phyloP scores from a whole-genome alignment of 345 rosid species.

The Lumnitzera racemosa region DNA sequence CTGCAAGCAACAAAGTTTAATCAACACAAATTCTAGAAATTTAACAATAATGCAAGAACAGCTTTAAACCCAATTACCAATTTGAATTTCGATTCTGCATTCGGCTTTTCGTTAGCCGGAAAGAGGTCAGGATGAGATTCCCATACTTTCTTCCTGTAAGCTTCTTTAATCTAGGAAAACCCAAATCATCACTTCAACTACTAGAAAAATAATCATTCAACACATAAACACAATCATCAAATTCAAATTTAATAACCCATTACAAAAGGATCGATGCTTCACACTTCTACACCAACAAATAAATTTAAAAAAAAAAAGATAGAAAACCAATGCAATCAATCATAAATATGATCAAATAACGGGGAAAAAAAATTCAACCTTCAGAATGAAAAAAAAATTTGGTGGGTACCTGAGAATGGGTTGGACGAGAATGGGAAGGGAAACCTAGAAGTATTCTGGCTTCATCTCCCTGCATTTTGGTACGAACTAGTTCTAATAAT shows the following conservation, averaged over 20 bases:
- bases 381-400: not conserved
- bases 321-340: not conserved
- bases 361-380: not conserved
- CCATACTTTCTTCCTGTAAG: conserved; percentile 79
- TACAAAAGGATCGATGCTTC: not conserved
- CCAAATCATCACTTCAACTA: not conserved
- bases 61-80: conserved; percentile 18
- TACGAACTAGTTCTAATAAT: not conserved
- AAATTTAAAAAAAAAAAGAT: too few species aligned
- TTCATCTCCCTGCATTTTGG: conserved; percentile 68
- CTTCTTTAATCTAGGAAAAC: conserved; percentile 58
- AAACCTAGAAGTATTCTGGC: conserved; percentile 70
- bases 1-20: conserved; percentile 26
- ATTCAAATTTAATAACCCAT: not conserved
- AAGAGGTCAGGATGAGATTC: conserved; percentile 87
- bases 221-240: not conserved
- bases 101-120: conserved; percentile 50
- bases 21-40: not conserved
- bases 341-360: not conserved
- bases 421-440: conserved; percentile 58
- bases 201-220: not conserved
- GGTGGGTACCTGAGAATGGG: conserved; percentile 45
- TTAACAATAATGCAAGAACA: not conserved
- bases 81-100: conserved; percentile 80
- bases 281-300: too few species aligned